A percentile compares a stretch with the other conserved stretches of the same genome.
Conservation (phyloP, 1,284 basidiomycete genomes). For the Malassezia sp. region DNA sequence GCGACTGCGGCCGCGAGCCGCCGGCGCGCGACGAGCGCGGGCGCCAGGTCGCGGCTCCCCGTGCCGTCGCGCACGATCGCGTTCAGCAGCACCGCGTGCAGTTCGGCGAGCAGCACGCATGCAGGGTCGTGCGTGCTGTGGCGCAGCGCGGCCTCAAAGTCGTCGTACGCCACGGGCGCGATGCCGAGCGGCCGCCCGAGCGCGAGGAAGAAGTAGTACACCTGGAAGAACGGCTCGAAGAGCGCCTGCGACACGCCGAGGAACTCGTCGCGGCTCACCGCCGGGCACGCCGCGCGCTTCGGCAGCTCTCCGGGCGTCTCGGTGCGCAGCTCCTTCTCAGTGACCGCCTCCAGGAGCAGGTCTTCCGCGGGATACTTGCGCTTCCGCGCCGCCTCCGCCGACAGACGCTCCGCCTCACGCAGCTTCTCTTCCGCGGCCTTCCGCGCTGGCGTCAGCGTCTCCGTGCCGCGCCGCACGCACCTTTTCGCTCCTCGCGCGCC, state of each 20-base stretch:
- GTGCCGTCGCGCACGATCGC: slow-evolving; percentile 63
- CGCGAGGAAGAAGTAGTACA: slow-evolving; percentile 83
- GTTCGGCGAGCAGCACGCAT: slow-evolving; percentile 69
- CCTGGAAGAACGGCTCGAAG: slow-evolving; percentile 74
- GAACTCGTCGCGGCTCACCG: slow-evolving; percentile 60
- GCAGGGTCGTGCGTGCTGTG: slow-evolving; percentile 62
- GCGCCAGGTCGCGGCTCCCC: slow-evolving; percentile 31
- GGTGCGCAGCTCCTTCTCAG: slow-evolving; percentile 34
- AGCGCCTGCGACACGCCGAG: slow-evolving; percentile 60
- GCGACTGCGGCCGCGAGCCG: slow-evolving; percentile 1
- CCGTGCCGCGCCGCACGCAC: slow-evolving; percentile 11
- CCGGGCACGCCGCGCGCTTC: slow-evolving; percentile 52
- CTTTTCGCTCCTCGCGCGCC: slow-evolving; percentile 50
- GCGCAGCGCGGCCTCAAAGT: slow-evolving; percentile 74
- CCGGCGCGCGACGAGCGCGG: slow-evolving; percentile 11
- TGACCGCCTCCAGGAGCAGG: slow-evolving; percentile 46
- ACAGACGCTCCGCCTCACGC: slow-evolving; percentile 22
- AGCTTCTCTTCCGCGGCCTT: slow-evolving; percentile 14
- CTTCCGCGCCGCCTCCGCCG: slow-evolving; percentile 61
- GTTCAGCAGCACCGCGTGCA: slow-evolving; percentile 79
- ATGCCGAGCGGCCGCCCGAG: slow-evolving; percentile 78
- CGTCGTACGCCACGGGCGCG: slow-evolving; percentile 84
- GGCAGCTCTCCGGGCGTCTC: slow-evolving; percentile 28
- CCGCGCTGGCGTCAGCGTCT: slow-evolving; percentile 17
- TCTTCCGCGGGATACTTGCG: slow-evolving; percentile 59